Base-by-base conservation (phyloP, 2,329 filamentous ascomycete genomes). In the Colletotrichum sp. region DNA sequence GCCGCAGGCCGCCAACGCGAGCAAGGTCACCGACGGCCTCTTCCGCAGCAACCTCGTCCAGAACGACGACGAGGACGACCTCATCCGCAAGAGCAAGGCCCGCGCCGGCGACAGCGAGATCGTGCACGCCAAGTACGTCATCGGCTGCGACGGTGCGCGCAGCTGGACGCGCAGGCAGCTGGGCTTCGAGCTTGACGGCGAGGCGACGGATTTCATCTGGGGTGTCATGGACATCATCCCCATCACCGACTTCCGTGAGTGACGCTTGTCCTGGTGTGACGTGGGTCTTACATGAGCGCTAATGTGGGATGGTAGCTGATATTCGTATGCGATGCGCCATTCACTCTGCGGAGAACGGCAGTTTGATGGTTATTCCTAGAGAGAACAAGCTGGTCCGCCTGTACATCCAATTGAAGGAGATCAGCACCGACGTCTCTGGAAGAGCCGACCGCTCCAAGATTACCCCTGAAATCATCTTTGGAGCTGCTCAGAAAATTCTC, bases 71-170 rank as follows among this genome's bases (percentile, higher is more conserved):
- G 87, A 90, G 3, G 89, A 90, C 76, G 74, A 82, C 73, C 34
- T 79, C 30, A 74, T 78, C 70, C 26, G 24, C 36, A 73, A 32
- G 48, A 65, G 71, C 70, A 79, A 72, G 77, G 81, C 63, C 24
- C 76, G 82, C 72, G 87, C 81, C 16, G 81, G 83, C 79, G 76
- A 78, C 79, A 80, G 82, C 65, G 89, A 90, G 78, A 80, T 82
- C 1, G 84, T 93, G 4, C 88, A 85, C 52, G 88, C 90, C 8
- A 92, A 92, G 80, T 95, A 93, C 77, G 86, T 95, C 34, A 87
- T 95, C 6, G 93, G 93, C 1, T 92, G 91, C 60, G 93, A 95
- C 77, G 93, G 93, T 0, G 93, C 93, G 0, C 92, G 93, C 79
- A 92, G 89, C 72, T 94, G 92, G 91, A 91, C 90, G 0, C 85